phyloP scores from a whole-genome alignment of 2,329 filamentous ascomycete genomes.

The Pestalotiopsis sp. region DNA sequence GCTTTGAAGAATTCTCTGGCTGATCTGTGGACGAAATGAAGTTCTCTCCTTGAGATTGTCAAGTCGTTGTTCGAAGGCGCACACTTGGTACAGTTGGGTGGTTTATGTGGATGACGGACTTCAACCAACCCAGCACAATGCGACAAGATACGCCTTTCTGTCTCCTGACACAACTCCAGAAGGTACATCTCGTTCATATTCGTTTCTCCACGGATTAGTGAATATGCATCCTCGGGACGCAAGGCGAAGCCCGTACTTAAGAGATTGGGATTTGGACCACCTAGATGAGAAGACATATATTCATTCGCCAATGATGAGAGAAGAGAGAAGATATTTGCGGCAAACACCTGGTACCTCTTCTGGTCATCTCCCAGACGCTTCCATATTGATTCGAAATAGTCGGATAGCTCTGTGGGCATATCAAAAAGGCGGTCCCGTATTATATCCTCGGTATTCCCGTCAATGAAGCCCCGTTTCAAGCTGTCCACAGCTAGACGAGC shows the following conservation, averaged over 20 bases:
- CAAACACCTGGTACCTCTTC: neutral
- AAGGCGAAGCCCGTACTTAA: neutral
- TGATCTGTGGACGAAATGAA: neutral
- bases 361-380: neutral
- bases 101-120: neutral
- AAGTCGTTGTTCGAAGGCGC: neutral
- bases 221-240: neutral
- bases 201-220: neutral
- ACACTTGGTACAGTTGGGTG: neutral
- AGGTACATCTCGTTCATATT: neutral
- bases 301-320: too few relatives aligned
- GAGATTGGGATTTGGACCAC: too few relatives aligned
- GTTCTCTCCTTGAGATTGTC: neutral
- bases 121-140: neutral
- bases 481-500: neutral
- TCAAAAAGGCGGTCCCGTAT: neutral
- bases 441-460: neutral
- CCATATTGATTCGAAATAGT: neutral
- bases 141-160: neutral
- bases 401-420: neutral
- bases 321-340: neutral
- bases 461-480: neutral
- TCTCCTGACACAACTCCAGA: neutral
- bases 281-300: too few relatives aligned
- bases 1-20: neutral